These are phyloP conservation scores for Nicotiana sylvestris DNA, from an alignment of 257 asterid genomes.

Conservation along the genomic window DNA sequence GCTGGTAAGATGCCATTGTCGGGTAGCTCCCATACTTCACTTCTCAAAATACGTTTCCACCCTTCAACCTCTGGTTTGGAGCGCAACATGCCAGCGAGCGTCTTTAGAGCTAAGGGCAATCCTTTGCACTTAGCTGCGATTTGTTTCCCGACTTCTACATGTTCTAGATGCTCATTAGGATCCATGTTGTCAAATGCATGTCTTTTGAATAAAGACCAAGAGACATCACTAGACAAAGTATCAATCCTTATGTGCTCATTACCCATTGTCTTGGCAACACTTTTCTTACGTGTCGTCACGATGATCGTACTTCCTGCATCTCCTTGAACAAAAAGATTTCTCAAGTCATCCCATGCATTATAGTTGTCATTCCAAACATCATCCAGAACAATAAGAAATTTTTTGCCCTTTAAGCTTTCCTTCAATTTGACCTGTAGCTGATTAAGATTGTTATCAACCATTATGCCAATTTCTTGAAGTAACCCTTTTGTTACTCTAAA, in stretches of 20 bases:
- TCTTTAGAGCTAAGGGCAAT: constrained; percentile 2
- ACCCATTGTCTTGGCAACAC: constrained; percentile 38
- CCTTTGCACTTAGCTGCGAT: constrained; percentile 1
- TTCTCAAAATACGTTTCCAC: not conserved
- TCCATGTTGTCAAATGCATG: not conserved
- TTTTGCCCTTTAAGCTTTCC: constrained; percentile 24
- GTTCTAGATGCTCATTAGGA: not conserved
- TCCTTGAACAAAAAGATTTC: constrained; percentile 36
- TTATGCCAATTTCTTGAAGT: constrained; percentile 19
- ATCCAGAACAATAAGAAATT: constrained; percentile 51
- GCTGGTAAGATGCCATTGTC: not conserved
- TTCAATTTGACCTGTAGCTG: constrained; percentile 39
- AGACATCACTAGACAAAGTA: not conserved
- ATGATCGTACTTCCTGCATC: constrained; percentile 45
- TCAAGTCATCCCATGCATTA: constrained; percentile 29
- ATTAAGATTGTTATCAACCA: constrained; percentile 29
- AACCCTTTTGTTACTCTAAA: constrained; percentile 33
- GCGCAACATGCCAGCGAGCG: not conserved
- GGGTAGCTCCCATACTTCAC: not conserved
- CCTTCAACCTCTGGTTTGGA: not conserved
- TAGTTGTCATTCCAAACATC: constrained; percentile 50
- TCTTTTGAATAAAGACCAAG: constrained; percentile 1
- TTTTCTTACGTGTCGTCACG: constrained; percentile 47
- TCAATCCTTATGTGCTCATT: not conserved
- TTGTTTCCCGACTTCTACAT: not conserved